Evolutionary conservation across 345 rosid genomes (phyloP).

Genomic region (Hibiscus syriacus): DNA sequence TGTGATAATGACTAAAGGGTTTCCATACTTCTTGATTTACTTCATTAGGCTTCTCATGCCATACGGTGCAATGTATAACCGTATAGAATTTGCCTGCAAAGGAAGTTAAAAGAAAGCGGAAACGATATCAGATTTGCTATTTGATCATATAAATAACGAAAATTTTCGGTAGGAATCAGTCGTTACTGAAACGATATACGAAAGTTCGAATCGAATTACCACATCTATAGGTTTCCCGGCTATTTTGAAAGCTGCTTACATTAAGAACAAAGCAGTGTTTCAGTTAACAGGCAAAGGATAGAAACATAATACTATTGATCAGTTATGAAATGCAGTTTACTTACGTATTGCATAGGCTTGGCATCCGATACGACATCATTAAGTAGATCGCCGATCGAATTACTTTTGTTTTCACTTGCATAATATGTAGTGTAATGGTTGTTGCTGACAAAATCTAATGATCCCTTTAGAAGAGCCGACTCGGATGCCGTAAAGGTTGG

Average conservation of each 20-base stretch:
- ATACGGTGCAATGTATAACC: constrained; percentile 63
- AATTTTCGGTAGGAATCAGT: background rate
- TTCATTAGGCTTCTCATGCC: constrained; percentile 66
- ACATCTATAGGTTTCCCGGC: constrained; percentile 45
- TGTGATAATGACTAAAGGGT: constrained; percentile 49
- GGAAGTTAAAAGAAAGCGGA: background rate
- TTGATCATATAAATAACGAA: too few relatives aligned
- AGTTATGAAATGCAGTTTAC: constrained; percentile 8
- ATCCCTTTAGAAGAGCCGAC: too few relatives aligned
- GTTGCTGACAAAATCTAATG: constrained; percentile 85
- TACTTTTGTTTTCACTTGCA: constrained; percentile 30
- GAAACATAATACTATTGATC: background rate
- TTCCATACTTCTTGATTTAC: constrained; percentile 62
- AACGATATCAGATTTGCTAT: background rate
- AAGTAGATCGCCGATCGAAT: constrained; percentile 28
- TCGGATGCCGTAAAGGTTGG: too few relatives aligned
- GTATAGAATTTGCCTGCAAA: constrained; percentile 57
- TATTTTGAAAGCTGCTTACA: constrained; percentile 55
- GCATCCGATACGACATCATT: constrained; percentile 60
- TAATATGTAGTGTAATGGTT: constrained; percentile 90
- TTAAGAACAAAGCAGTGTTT: constrained; percentile 14
- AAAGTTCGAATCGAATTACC: constrained; percentile 31
- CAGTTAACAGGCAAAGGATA: background rate
- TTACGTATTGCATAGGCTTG: constrained; percentile 74
- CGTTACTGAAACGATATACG: background rate